Evolutionary conservation across 139 green algal genomes (phyloP).

Genomic region (Chlorella vulgaris): DNA sequence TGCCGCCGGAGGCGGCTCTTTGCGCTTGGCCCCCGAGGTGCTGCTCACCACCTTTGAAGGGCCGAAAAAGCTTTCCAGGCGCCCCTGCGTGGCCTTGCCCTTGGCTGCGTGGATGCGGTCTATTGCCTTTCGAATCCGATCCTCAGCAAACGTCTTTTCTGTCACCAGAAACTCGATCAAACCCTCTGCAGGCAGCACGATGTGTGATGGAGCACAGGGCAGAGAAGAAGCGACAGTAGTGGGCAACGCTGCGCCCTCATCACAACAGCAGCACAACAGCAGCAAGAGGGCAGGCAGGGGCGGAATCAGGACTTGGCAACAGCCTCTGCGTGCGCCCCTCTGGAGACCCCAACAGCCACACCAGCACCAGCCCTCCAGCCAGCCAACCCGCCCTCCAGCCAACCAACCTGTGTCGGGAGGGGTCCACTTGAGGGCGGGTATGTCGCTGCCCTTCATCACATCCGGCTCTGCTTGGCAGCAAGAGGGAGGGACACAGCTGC

Average conservation of each 20-base stretch:
- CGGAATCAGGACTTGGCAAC: not conserved
- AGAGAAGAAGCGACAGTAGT: not conserved
- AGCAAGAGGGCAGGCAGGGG: not conserved
- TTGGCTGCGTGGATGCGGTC: slow-evolving; percentile 70
- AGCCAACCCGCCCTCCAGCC: not conserved
- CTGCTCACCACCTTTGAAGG: slow-evolving; percentile 48
- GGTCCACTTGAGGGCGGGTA: slow-evolving; percentile 86
- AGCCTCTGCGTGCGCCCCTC: too few species aligned
- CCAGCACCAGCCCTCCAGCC: not conserved
- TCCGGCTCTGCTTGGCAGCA: slow-evolving; percentile 47
- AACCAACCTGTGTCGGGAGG: slow-evolving; percentile 68
- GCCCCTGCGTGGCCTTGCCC: slow-evolving; percentile 73
- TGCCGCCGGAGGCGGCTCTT: slow-evolving; percentile 44
- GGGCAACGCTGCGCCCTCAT: not conserved
- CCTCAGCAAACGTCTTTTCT: slow-evolving; percentile 95
- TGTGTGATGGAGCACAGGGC: not conserved
- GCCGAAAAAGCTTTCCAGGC: slow-evolving; percentile 90
- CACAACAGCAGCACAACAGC: not conserved
- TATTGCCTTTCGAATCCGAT: slow-evolving; percentile 78
- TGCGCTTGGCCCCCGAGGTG: slow-evolving; percentile 57
- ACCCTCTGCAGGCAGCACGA: slow-evolving; percentile 80
- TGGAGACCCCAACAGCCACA: not conserved
- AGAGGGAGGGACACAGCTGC: not conserved
- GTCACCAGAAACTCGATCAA: slow-evolving; percentile 91
- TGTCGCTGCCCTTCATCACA: slow-evolving; percentile 52